Evolutionary conservation across 768 basidiomycete species (phyloP).

Genomic region (Boletus pseudopeckii): DNA sequence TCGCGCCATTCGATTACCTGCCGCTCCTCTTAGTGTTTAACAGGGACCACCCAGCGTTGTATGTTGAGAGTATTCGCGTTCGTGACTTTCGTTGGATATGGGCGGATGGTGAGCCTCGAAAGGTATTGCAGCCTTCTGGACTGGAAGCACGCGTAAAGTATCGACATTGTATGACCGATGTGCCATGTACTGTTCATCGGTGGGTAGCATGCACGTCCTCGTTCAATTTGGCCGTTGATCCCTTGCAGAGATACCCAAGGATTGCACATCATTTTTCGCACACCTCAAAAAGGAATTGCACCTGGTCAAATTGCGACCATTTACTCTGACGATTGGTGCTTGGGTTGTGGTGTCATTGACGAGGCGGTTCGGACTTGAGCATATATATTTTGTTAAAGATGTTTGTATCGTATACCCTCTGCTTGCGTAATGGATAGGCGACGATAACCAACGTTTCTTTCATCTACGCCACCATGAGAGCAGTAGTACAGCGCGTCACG

Average conservation of each 20-base stretch:
- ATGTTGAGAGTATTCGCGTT: constrained; percentile 37
- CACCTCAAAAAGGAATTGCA: constrained; percentile 64
- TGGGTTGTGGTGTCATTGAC: constrained; percentile 76
- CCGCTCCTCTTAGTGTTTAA: neutral
- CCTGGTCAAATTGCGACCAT: constrained; percentile 79
- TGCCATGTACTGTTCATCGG: constrained; percentile 52
- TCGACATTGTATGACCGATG: constrained; percentile 63
- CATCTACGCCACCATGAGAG: constrained; percentile 55
- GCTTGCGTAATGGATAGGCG: too few species aligned
- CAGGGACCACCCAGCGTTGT: constrained; percentile 63
- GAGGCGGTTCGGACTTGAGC: constrained; percentile 16
- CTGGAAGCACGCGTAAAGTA: constrained; percentile 54
- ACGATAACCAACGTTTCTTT: too few species aligned
- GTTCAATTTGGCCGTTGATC: constrained; percentile 2
- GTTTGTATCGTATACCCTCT: neutral
- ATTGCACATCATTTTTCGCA: constrained; percentile 47
- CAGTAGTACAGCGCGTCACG: constrained; percentile 79
- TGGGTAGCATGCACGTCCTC: constrained; percentile 25
- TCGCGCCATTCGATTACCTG: neutral
- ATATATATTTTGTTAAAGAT: neutral
- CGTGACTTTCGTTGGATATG: constrained; percentile 76
- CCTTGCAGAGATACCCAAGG: constrained; percentile 21
- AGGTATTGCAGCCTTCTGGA: constrained; percentile 41
- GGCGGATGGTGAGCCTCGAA: constrained; percentile 51
- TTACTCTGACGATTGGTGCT: constrained; percentile 73